Percentiles rank a stretch among this genome's conserved stretches.
These are phyloP conservation scores for Pythium rhizo-oryzae DNA, from an alignment of 352 stramenopile genomes.

Conservation along the genomic window DNA sequence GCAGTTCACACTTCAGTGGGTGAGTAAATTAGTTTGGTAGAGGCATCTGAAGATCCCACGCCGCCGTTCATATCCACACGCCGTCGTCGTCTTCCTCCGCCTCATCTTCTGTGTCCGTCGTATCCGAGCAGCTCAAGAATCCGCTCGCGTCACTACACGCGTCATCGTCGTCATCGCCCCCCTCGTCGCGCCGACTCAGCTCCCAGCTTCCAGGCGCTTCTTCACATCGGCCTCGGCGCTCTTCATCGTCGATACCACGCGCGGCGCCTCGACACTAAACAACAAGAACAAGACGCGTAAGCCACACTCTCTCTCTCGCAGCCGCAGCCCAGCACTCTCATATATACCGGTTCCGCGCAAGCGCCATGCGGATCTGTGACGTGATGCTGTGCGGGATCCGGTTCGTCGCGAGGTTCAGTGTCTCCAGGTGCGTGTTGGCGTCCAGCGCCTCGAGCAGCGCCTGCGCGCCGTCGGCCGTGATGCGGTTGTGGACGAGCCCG, in stretches of 20 bases:
- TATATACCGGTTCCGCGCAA: constrained; percentile 61
- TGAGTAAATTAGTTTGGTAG: constrained; percentile 19
- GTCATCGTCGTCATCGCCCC: constrained; percentile 32
- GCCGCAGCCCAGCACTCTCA: background rate
- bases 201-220: constrained; percentile 38
- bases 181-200: constrained; percentile 24
- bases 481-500: constrained; percentile 61
- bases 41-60: background rate
- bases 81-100: constrained; percentile 49
- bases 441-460: constrained; percentile 63
- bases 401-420: constrained; percentile 61
- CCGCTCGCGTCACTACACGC: constrained; percentile 46
- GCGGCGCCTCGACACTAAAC: constrained; percentile 27
- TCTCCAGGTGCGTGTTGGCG: constrained; percentile 68
- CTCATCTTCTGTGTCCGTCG: constrained; percentile 40
- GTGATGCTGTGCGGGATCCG: constrained; percentile 43
- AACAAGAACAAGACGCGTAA: background rate
- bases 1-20: constrained; percentile 2
- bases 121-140: constrained; percentile 62
- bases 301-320: background rate
- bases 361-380: constrained; percentile 47
- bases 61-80: constrained; percentile 41
- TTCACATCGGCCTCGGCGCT: constrained; percentile 41
- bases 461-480: constrained; percentile 45
- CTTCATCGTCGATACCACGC: constrained; percentile 42